A percentile compares a stretch with the other conserved stretches of the same genome.
Conservation (phyloP, 1,284 basidiomycete species). For the Phaffia rhodozyma region DNA sequence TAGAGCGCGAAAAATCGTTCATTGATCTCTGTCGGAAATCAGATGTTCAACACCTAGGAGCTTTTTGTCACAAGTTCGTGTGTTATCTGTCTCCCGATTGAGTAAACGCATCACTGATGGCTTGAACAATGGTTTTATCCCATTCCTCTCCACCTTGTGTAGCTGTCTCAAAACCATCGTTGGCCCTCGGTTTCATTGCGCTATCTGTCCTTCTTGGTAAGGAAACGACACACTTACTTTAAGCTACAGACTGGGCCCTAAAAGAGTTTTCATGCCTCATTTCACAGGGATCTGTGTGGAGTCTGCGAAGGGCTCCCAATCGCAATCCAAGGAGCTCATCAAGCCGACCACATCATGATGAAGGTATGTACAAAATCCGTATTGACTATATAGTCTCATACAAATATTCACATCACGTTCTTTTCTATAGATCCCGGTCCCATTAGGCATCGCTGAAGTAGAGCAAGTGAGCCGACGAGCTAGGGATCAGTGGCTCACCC, state of each 20-base stretch:
- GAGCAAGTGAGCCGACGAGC: conserved; percentile 61
- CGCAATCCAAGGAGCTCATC: conserved; percentile 26
- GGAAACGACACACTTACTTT: not conserved
- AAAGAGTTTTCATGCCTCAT: not conserved
- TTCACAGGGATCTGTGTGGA: conserved; percentile 48
- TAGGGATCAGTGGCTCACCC: conserved; percentile 57
- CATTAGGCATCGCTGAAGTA: conserved; percentile 58
- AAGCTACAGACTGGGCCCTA: not conserved
- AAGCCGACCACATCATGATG: conserved; percentile 64
- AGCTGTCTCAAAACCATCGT: conserved; percentile 80
- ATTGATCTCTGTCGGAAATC: not conserved
- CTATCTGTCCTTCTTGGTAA: conserved; percentile 50
- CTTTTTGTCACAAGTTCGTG: conserved; percentile 51
- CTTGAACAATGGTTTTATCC: not conserved
- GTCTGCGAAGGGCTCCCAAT: conserved; percentile 72
- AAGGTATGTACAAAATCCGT: conserved; percentile 46
- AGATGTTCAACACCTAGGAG: conserved; percentile 32
- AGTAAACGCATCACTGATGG: not conserved
- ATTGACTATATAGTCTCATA: conserved; percentile 1
- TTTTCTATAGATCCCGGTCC: conserved; percentile 58
- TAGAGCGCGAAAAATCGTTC: not conserved
- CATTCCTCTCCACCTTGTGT: conserved; percentile 2
- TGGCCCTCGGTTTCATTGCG: conserved; percentile 70
- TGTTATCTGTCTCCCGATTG: not conserved
- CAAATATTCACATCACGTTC: not conserved